Conservation (phyloP, 148 eudicot species). For the Vaccinium corymbosum region DNA sequence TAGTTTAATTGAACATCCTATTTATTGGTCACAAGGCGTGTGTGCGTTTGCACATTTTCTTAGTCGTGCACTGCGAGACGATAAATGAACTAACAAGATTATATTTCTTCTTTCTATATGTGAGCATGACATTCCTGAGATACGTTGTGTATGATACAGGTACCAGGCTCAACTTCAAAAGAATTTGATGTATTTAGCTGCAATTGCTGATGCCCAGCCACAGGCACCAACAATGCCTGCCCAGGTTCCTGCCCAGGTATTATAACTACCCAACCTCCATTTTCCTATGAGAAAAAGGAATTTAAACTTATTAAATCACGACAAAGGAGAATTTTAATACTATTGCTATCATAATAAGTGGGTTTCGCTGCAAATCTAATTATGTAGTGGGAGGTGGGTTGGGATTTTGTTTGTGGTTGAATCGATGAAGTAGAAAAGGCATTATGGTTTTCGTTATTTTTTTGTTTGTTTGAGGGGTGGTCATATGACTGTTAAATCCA, state of each 20-base stretch:
- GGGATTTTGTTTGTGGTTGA: neutral
- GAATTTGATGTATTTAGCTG: slow-evolving; percentile 95
- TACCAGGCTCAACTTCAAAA: slow-evolving; percentile 96
- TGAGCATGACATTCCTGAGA: slow-evolving; percentile 6
- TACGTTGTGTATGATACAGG: slow-evolving; percentile 32
- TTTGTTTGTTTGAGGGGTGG: neutral
- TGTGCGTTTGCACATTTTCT: neutral
- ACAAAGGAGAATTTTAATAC: neutral
- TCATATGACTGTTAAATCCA: neutral
- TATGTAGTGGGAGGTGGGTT: neutral
- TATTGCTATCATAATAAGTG: neutral
- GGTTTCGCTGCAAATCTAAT: neutral
- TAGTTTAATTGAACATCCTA: neutral
- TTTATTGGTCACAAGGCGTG: neutral
- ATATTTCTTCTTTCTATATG: slow-evolving; percentile 1
- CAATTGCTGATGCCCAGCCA: slow-evolving; percentile 98
- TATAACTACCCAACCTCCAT: neutral
- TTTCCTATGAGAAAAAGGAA: neutral
- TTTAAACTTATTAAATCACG: neutral
- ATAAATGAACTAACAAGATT: neutral
- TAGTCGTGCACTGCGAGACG: neutral
- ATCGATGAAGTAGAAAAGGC: neutral
- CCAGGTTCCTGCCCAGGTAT: slow-evolving; percentile 37
- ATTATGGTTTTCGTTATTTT: neutral
- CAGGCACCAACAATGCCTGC: slow-evolving; percentile 71